Conservation (phyloP, 768 basidiomycete genomes). For the Chalciporus piperatus region DNA sequence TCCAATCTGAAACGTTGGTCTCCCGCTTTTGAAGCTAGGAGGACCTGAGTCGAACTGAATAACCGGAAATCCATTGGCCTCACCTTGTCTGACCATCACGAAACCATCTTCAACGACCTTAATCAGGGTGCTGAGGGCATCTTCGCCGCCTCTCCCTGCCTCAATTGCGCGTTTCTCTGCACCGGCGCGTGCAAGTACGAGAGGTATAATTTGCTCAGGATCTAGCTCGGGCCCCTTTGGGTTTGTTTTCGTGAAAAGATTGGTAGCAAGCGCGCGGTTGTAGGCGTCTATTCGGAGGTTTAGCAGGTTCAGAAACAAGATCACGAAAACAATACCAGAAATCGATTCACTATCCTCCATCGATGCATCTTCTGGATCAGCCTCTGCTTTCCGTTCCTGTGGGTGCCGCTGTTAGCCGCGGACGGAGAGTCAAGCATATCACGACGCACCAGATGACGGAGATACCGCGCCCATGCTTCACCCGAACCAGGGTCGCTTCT, state of each 20-base stretch:
- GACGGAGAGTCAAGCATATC: not conserved
- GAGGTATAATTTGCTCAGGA: constrained; percentile 60
- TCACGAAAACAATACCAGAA: constrained; percentile 17
- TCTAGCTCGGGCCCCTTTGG: constrained; percentile 35
- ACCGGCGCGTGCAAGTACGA: constrained; percentile 63
- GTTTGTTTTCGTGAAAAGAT: constrained; percentile 42
- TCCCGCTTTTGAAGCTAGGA: constrained; percentile 57
- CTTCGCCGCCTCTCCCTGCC: constrained; percentile 46
- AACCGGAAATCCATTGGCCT: not conserved
- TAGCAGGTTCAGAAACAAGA: constrained; percentile 2
- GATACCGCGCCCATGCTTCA: constrained; percentile 75
- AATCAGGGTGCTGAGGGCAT: constrained; percentile 51
- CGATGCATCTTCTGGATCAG: constrained; percentile 13
- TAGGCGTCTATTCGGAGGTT: constrained; percentile 47
- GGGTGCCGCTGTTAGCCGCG: not conserved
- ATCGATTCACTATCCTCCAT: constrained; percentile 24
- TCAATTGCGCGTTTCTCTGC: constrained; percentile 59
- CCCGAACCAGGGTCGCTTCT: constrained; percentile 76
- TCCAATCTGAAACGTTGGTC: constrained; percentile 81
- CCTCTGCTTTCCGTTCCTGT: constrained; percentile 22
- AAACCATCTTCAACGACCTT: constrained; percentile 63
- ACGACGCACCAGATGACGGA: constrained; percentile 62
- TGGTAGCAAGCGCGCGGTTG: constrained; percentile 52
- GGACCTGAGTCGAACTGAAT: not conserved
- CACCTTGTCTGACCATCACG: constrained; percentile 57